phyloP scores from a whole-genome alignment of 306 rosid species.

The Hippophae gyantsensis region DNA sequence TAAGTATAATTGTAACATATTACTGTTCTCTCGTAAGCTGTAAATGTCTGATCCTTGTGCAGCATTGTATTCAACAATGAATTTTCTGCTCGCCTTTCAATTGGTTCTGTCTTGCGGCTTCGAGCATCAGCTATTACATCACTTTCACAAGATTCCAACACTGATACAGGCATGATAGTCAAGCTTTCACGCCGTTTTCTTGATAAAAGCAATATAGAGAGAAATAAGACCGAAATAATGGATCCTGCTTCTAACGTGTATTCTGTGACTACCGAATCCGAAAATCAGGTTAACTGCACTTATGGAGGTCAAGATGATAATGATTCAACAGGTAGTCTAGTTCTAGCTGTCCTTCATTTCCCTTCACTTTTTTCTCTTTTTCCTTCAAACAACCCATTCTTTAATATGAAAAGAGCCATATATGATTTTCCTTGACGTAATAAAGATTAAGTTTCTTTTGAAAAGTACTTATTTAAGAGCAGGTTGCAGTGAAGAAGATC shows the following conservation, averaged over 20 bases:
- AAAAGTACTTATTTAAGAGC: conserved; percentile 17
- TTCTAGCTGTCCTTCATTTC: not conserved
- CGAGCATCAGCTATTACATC: conserved; percentile 77
- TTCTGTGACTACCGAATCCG: conserved; percentile 18
- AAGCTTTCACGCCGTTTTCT: conserved; percentile 61
- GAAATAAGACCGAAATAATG: conserved; percentile 23
- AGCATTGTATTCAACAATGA: conserved; percentile 72
- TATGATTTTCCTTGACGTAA: not conserved
- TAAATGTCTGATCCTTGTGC: conserved; percentile 28
- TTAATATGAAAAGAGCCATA: not conserved
- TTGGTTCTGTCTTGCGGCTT: conserved; percentile 70
- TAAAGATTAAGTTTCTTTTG: not conserved
- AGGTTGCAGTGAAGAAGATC: conserved; percentile 28
- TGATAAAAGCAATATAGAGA: conserved; percentile 31
- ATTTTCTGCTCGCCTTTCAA: conserved; percentile 76
- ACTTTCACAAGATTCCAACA: conserved; percentile 57
- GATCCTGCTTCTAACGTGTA: conserved; percentile 28
- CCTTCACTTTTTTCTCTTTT: not conserved
- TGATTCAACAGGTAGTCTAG: conserved; percentile 33
- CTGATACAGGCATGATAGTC: conserved; percentile 47
- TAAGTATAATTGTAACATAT: no score
- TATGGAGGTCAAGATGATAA: conserved; percentile 29
- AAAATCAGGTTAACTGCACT: conserved; percentile 21
- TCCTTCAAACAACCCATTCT: not conserved
- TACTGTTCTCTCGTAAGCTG: not conserved